Base-by-base conservation (phyloP, 371 early-diverging fungal genomes). In the Mucor mucedo region DNA sequence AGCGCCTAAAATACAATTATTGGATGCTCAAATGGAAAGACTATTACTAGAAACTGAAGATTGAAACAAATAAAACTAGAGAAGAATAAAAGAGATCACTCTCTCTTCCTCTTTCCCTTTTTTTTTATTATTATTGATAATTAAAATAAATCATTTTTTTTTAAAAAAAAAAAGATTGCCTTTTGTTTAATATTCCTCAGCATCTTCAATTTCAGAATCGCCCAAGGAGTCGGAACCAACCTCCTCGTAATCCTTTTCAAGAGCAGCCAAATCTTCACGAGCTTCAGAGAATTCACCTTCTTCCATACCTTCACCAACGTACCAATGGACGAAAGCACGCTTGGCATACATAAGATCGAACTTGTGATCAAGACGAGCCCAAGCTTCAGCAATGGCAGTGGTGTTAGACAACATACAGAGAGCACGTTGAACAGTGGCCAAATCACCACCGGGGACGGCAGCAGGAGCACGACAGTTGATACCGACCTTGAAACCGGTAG, bases 271-370 rank as follows among this genome's bases (percentile, higher is more conserved):
- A 81, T 99, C 97, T 85, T 99, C 99, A 83, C 99, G 94, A 68
- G 99, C 99, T 89, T 99, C 99, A 64, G 94, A 95, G 92, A 99
- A 99, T 85, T 99, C 99, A 79, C 99, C 99, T 89, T 75, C 75
- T 60, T 75, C 75, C 75, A 75, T 75, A 84, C 96, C 97, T 84
- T 97, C 97, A 75, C 96, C 95, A 65, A 96, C 96, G 83, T 95
- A 97, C 97, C 96, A 97, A 85, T 97, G 97, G 48, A 97, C 96
- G 77, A 97, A 97, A 58, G 97, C 97, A 78, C 95, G 91, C 88
- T 95, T 95, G 70, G 93, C 92, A 80, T 93, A 97, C 97, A 96
- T 97, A 55, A 95, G 81, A 77, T 92, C 92, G 72, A 97, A 97
- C 89, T 95, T 95, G 73, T 93, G 89, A 78, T 96, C 93, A 53